These are phyloP conservation scores for Silene latifolia DNA, from an alignment of 148 eudicot species.

Conservation along the genomic window DNA sequence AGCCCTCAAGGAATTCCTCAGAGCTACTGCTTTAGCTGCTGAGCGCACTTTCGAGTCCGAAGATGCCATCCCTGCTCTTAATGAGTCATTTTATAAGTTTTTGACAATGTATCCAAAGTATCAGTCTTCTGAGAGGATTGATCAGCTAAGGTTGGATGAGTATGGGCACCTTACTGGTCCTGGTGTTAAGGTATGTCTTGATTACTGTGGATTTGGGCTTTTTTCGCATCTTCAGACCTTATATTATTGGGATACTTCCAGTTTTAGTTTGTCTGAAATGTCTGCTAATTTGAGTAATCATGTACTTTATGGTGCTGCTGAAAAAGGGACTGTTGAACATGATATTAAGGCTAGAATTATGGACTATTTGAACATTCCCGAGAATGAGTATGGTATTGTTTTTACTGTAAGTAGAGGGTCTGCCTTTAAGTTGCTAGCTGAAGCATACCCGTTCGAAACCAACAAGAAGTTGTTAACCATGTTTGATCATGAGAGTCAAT, in stretches of 20 bases:
- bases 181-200: conserved; percentile 81
- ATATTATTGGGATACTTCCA: conserved; percentile 78
- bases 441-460: conserved; percentile 91
- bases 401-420: conserved; percentile 96
- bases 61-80: conserved; percentile 63
- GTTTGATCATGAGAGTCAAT: conserved; percentile 99
- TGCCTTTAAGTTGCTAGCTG: conserved; percentile 91
- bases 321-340: conserved; percentile 78
- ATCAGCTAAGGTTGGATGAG: conserved; percentile 80
- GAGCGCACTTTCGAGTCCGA: conserved; percentile 57
- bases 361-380: conserved; percentile 94
- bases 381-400: conserved; percentile 91
- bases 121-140: conserved; percentile 72
- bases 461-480: conserved; percentile 87
- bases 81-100: conserved; percentile 72
- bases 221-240: conserved; percentile 83
- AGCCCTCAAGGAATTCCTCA: conserved; percentile 76
- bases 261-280: conserved; percentile 88
- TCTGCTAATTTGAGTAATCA: conserved; percentile 90
- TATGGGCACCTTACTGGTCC: conserved; percentile 62
- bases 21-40: conserved; percentile 90
- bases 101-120: conserved; percentile 83
- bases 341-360: conserved; percentile 79
- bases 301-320: conserved; percentile 92
- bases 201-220: conserved; percentile 96